Evolutionary conservation across 2,329 filamentous ascomycete genomes (phyloP), one percentile per base, ranked within the genome.

Genomic region (Pseudophaeomoniella oleicola): DNA sequence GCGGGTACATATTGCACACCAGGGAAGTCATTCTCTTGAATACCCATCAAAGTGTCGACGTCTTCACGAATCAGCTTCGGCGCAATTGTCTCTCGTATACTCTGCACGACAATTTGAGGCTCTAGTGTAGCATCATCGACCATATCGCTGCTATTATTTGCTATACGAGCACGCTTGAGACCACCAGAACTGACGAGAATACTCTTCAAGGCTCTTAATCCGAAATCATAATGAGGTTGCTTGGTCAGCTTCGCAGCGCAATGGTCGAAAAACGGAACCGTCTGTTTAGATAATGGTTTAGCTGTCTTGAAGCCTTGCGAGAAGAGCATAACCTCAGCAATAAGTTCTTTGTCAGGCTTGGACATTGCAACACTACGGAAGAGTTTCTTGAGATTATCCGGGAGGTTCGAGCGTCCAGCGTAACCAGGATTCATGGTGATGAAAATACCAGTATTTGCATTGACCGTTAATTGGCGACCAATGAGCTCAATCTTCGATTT

Each of bases 391-490:
- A 99, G 62, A 57, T 99, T 99, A 63, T 99, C 90, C 2, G 90
- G 90, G 52, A 99, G 64, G 60, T 98, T 98, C 35, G 90, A 99
- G 60, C 90, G 84, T 39, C 90, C 90, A 37, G 90, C 90, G 61
- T 99, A 99, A 36, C 90, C 90, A 57, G 90, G 90, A 58, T 99
- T 99, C 92, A 99, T 98, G 29, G 90, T 99, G 57, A 99, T 98
- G 66, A 99, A 99, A 55, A 99, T 90, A 49, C 90, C 90, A 35
- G 92, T 96, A 55, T 94, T 93, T 42, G 72, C 70, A 51, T 94
- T 92, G 46, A 99, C 90, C 44, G 71, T 75, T 34, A 98, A 71
- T 48, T 92, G 86, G 38, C 90, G 82, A 34, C 88, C 88, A 37
- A 96, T 82, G 14, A 99, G 69, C 56, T 98, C 90, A 48, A 98